A percentile compares a stretch with the other conserved stretches of the same genome.
phyloP scores from a whole-genome alignment of 306 rosid species.

The Ormosia emarginata region DNA sequence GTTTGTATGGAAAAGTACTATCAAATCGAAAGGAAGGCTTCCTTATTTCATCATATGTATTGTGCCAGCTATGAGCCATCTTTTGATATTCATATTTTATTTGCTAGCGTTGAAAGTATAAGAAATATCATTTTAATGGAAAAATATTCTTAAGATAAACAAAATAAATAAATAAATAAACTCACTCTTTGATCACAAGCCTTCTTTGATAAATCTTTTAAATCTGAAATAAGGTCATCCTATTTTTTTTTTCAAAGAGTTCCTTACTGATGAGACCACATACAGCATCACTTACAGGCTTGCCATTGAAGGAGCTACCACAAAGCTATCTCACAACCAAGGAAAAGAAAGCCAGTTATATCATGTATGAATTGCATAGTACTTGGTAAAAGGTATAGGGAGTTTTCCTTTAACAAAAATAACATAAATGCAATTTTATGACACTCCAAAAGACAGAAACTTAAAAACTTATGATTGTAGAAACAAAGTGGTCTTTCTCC shows the following conservation, averaged over 20 bases:
- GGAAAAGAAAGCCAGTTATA: not conserved
- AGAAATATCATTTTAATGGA: not conserved
- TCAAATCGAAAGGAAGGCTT: not conserved
- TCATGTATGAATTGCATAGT: not conserved
- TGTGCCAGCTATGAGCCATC: not conserved
- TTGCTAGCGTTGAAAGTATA: not conserved
- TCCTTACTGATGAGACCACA: constrained; percentile 83
- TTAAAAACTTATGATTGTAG: not conserved
- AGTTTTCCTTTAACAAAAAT: not conserved
- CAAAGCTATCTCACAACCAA: not conserved
- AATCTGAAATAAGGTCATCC: constrained; percentile 85
- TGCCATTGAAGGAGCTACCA: constrained; percentile 82
- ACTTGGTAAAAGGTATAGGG: not conserved
- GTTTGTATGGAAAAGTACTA: not conserved
- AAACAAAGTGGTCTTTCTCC: constrained; percentile 4
- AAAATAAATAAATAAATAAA: not conserved
- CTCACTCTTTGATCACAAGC: constrained; percentile 92
- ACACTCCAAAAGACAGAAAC: not conserved
- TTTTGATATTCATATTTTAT: not conserved
- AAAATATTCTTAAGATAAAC: not conserved
- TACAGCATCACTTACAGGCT: constrained; percentile 73
- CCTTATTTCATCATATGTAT: not conserved
- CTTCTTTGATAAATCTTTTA: constrained; percentile 83
- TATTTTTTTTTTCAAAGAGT: constrained; percentile 77
- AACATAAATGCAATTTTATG: not conserved